Evolutionary conservation across 331 rosid species (phyloP).

Genomic region (Dryas integrifolia): DNA sequence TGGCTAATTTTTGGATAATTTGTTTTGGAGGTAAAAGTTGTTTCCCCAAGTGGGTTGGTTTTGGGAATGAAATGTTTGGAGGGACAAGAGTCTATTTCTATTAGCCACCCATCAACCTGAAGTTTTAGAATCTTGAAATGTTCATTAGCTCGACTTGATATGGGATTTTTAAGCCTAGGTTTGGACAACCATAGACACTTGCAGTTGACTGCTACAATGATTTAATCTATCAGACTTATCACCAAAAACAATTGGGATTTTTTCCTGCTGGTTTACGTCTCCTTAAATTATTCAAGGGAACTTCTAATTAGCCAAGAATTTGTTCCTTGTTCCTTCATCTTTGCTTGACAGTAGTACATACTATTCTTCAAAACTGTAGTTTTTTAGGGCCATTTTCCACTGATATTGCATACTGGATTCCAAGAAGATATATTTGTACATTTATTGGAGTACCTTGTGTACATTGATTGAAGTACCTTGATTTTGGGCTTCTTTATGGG

Average conservation of each 20-base stretch:
- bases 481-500: too few species aligned
- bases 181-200: not conserved
- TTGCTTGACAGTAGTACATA: not conserved
- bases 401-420: not conserved
- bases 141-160: not conserved
- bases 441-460: not conserved
- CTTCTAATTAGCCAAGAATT: not conserved
- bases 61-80: constrained; percentile 2
- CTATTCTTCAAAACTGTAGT: not conserved
- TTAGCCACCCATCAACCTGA: not conserved
- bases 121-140: not conserved
- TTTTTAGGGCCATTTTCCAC: not conserved
- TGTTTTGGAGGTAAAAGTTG: not conserved
- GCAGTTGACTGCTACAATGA: not conserved
- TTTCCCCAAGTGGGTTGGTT: not conserved
- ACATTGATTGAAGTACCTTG: too few species aligned
- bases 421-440: not conserved
- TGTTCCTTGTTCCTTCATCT: not conserved
- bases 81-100: not conserved
- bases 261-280: not conserved
- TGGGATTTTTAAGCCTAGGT: not conserved
- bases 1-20: not conserved
- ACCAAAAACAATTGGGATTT: not conserved
- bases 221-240: not conserved
- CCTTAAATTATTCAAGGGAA: not conserved